Evolutionary conservation across 805 yeast genomes (phyloP), one percentile per base, ranked within the genome.

Genomic region (Suhomyces sp.): DNA sequence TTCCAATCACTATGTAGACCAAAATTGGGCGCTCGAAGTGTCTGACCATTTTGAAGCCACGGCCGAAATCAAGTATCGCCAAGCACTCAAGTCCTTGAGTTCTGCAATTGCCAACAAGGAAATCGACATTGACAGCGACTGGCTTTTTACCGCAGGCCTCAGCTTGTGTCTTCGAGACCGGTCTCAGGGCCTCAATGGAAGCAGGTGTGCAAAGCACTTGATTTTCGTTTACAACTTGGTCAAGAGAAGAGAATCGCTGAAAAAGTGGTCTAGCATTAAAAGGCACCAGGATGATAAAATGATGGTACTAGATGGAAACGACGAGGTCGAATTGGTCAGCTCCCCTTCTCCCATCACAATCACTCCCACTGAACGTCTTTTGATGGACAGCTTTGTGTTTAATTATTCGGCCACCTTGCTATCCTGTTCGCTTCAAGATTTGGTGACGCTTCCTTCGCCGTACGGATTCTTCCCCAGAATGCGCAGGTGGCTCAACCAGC

Each of bases 341-440:
- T 6, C 17, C n/a, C 24, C 42, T 12, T 17, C 23, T 10, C 42
- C 42, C 19, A 15, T 15, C 17, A 38, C 29, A 9, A 35, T 56
- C 15, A 51, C 59, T 44, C 58, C 65, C 53, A 42, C 60, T 49
- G 76, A 73, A 53, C 61, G 77, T 46, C 74, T 76, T 59, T 66
- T 76, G 46, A 52, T 75, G 22, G 83, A 79, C 49, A 76, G 80
- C 38, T 78, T 76, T 54, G 58, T 77, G 3, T 75, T 72, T 61
- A 76, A 73, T 52, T 78, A 73, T 54, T 65, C 77, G 6, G 66
- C 73, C 7, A 64, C 72, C 4, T 56, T 79, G 4, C 66, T 77
- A 29, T 67, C 72, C 45, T 67, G 79, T 15, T 61, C 69, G 2
- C 61, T 58, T 17, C 53, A 61, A 3, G 67, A 69, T 10, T 50